Evolutionary conservation across 1,284 basidiomycete species (phyloP), one percentile per base, ranked within the genome.

Genomic region (Heterobasidion parviporum): DNA sequence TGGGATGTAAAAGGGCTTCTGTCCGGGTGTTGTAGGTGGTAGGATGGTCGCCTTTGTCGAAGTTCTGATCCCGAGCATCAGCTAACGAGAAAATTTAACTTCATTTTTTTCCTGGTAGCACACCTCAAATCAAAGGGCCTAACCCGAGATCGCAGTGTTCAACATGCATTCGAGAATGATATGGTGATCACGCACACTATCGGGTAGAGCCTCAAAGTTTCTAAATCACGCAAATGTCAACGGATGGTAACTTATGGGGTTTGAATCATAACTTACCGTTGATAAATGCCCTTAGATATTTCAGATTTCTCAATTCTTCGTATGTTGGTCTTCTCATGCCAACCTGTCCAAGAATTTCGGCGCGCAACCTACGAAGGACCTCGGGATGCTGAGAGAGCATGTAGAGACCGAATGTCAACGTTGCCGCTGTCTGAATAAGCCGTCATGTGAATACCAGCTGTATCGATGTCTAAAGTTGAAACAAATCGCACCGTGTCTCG

Each of bases 261-360:
- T 10, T 15, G 15, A 15, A 53, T 8, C 10, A 10, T 12, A 20
- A 60, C 71, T 10, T 52, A 79, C 81, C 82, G 56, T 84, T 84
- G 54, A 85, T 73, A 12, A 85, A 76, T 2, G 82, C 82, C 15
- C 82, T 68, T 3, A 83, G 66, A 59, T 76, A 83, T 61, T 77
- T 82, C 76, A 84, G 81, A 3, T 76, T 74, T 32, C 72, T 71
- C 56, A 85, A 70, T 57, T 82, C 75, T 33, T 82, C 81, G 54
- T 77, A 78, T 0, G 73, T 75, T 2, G 83, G 82, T 14, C 72
- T 64, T 3, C 71, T 67, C 1, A 63, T 70, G 0, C 50, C 50
- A n/a, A 83, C 72, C 26, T 73, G 72, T 8, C 63, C 65, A 3
- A 82, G 56, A 49, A 86, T 74, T 64, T 85, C 84, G 46, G 76